Base-by-base conservation (phyloP, 176 grass and related monocot genomes). In the Musa itinerans region DNA sequence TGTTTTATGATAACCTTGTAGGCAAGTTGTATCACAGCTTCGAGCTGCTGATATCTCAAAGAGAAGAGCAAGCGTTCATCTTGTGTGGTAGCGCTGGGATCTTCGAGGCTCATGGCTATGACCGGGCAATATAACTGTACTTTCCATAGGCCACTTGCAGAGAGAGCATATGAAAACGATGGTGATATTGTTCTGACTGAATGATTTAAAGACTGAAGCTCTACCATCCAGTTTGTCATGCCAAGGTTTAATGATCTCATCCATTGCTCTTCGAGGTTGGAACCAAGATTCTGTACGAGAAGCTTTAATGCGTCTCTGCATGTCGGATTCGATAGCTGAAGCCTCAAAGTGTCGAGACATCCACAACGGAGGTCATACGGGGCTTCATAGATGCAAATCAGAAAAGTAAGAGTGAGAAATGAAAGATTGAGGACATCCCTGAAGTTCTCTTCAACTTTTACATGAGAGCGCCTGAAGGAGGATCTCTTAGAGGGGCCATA, bases 111-210 rank as follows among this genome's bases (percentile, higher is more conserved):
- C 95, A 89, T 99, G 65, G 90, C 88, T 55, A 94, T 81, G 78
- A 99, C 68, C 9, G 90, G 86, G 81, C 88, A 99, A 78, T 89
- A 99, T 16, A 99, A 73, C 78, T 94, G 91, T 22, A 94, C 91
- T 76, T 94, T 99, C 95, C 91, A 99, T 26, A 99, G 74, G 29
- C 86, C 83, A 10, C 76, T 89, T 23, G 90, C 88, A 23, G 89
- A 91, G 25, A 86, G 8, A 19, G 86, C 84, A 61, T 99, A 86
- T 9, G 88, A 91, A 80, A 99, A 99, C 74, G 87, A 22, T 15
- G 83, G 76, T 0, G 82, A 85, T 29, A 75, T 73, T 62, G 25
- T 13, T 64, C 81, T 76, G 11, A 73, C 83, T 1, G 74, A 67
- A 15, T 80, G 71, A 52, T 80, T 81, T 43, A 83, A 87, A 29